Conservation (phyloP, 192 early-diverging fungal species). For the Mortierella claussenii region DNA sequence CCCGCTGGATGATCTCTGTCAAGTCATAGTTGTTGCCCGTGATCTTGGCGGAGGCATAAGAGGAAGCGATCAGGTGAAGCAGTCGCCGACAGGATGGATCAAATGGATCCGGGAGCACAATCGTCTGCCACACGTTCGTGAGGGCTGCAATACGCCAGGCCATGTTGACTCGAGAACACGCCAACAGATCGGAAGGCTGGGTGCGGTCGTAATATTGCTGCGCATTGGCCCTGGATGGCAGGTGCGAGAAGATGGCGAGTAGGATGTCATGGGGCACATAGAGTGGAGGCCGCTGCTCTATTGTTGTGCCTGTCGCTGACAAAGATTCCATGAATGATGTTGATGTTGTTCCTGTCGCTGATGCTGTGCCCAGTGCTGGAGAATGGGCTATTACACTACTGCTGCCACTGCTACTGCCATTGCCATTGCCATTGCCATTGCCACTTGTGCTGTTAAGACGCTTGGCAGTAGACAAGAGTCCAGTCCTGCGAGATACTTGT, state of each 20-base stretch:
- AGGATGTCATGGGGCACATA: conserved; percentile 47
- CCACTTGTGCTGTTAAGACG: not conserved
- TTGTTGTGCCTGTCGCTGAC: not conserved
- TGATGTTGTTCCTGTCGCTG: too few species aligned
- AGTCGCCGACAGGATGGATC: conserved; percentile 39
- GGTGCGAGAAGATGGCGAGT: conserved; percentile 45
- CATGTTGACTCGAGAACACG: conserved; percentile 53
- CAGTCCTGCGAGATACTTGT: not conserved
- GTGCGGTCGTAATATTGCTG: conserved; percentile 46
- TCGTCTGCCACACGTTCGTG: conserved; percentile 46
- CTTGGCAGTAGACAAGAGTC: too few species aligned
- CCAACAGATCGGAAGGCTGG: conserved; percentile 37
- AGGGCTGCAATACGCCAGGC: conserved; percentile 47
- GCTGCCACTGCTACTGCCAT: too few species aligned
- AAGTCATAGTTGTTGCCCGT: conserved; percentile 50
- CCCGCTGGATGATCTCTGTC: conserved; percentile 45
- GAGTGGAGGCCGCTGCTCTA: not conserved
- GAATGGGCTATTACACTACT: too few species aligned
- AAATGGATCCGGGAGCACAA: conserved; percentile 39
- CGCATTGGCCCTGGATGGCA: conserved; percentile 29
- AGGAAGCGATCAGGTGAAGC: conserved; percentile 39
- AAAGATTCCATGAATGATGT: not conserved
- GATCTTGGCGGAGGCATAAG: conserved; percentile 42
- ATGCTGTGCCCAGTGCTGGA: too few species aligned
- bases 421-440: not conserved